Percentiles rank a stretch among this genome's conserved stretches.
Evolutionary conservation across 1,284 basidiomycete species (phyloP).

Genomic region (Pascua sp.): DNA sequence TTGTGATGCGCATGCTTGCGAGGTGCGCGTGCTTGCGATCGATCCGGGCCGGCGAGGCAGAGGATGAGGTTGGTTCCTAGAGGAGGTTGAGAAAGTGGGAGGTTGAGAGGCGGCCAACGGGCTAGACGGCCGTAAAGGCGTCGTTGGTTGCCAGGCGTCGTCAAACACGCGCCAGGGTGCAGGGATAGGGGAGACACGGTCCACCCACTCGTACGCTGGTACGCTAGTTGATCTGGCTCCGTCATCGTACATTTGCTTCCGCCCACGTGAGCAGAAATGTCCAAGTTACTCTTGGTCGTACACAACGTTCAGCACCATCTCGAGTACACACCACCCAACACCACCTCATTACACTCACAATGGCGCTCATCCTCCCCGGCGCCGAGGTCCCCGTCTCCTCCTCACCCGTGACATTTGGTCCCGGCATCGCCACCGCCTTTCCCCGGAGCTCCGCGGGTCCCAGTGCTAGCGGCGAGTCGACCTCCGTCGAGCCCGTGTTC

Average conservation of each 20-base stretch:
- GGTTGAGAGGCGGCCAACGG: background rate
- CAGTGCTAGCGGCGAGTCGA: background rate
- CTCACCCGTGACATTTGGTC: slow-evolving; percentile 37
- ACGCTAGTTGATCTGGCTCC: no score
- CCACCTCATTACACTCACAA: background rate
- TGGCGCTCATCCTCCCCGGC: slow-evolving; percentile 44
- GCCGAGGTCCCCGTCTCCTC: slow-evolving; percentile 34
- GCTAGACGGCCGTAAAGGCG: background rate
- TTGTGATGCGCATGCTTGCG: slow-evolving; percentile 44
- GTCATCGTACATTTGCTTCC: no score
- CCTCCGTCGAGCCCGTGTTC: slow-evolving; percentile 10
- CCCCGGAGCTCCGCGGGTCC: slow-evolving; percentile 5
- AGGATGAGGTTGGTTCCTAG: background rate
- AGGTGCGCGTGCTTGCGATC: slow-evolving; percentile 11
- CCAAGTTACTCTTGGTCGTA: no score
- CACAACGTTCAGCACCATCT: no score
- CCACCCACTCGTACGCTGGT: no score
- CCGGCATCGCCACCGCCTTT: slow-evolving; percentile 35
- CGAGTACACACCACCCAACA: no score
- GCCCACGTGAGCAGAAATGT: no score
- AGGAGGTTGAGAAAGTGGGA: background rate
- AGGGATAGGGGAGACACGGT: no score
- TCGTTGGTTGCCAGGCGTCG: no score
- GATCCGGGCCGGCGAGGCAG: background rate
- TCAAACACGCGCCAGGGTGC: no score